Evolutionary conservation across 306 rosid species (phyloP).

Genomic region (Fragaria vesca): DNA sequence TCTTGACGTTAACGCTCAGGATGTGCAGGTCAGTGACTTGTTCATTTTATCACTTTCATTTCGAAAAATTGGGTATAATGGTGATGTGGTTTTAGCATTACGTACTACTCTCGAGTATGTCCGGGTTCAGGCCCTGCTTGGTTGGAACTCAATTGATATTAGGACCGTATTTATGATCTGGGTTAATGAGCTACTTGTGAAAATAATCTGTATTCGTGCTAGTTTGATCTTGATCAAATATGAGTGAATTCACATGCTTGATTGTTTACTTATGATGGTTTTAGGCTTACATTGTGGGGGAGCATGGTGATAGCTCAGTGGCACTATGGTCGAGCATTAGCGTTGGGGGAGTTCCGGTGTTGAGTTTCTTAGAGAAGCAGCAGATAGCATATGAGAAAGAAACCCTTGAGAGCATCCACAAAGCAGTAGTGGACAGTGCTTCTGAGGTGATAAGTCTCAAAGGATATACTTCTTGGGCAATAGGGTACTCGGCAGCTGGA

Average conservation of each 20-base stretch:
- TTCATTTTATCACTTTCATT: neutral
- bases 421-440: constrained; percentile 57
- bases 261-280: neutral
- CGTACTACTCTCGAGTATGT: neutral
- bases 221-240: neutral
- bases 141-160: neutral
- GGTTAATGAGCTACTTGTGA: neutral
- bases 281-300: constrained; percentile 91
- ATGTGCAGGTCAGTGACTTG: constrained; percentile 61
- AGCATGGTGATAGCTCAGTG: constrained; percentile 97
- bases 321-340: constrained; percentile 96
- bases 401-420: constrained; percentile 71
- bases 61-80: neutral
- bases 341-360: constrained; percentile 85
- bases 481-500: constrained; percentile 79
- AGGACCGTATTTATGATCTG: neutral
- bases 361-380: constrained; percentile 68
- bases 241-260: neutral
- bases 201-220: neutral
- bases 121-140: too few species aligned
- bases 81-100: neutral
- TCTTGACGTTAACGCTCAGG: constrained; percentile 91
- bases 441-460: constrained; percentile 78
- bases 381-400: constrained; percentile 69
- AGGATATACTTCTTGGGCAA: constrained; percentile 97